Evolutionary conservation across 345 rosid genomes (phyloP), one percentile per base, ranked within the genome.

Genomic region (Raphanus sativus): DNA sequence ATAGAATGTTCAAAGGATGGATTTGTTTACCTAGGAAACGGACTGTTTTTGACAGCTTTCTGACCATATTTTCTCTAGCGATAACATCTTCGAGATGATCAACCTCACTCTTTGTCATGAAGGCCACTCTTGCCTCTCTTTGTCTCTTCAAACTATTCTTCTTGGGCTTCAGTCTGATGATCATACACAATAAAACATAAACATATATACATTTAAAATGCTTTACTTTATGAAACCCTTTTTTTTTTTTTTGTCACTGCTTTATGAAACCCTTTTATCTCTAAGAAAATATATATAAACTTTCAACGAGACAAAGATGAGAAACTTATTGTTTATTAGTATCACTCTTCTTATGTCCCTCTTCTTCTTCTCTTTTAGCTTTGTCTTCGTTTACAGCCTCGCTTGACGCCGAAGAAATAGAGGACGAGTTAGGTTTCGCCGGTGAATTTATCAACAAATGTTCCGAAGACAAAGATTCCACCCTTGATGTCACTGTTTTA

Each of bases 381-480:
- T 84, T 73, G 25, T 84, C 93, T 29, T 87, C 87, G 34, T 85
- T 86, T 8, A 83, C 75, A 62, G 89, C 92, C 71, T 87, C 91
- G 62, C 90, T 89, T 6, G 96, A 90, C 10, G 86, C 97, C 13
- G 97, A 91, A 0, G 98, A 89, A 74, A 90, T 84, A 42, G 96
- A 87, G 0, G 97, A 93, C 38, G 90, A 87, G 87, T 91, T 91
- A 12, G 98, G 97, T 15, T 96, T 91, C 4, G 89, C 88, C 16
- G 97, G 98, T 76, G 78, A 90, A 73, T 89, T 86, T 36, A 73
- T 54, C 58, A 52, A 7, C 8, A 52, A 52, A 52, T 52, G 58
- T 52, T 89, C 88, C 0, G 86, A 60, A 10, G 86, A 74, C 3
- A 83, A 61, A 40, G 86, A 80, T 32, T 83, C 87, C 50, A 78